Conservation (phyloP, 257 asterid species). For the Schizonepeta tenuifolia region DNA sequence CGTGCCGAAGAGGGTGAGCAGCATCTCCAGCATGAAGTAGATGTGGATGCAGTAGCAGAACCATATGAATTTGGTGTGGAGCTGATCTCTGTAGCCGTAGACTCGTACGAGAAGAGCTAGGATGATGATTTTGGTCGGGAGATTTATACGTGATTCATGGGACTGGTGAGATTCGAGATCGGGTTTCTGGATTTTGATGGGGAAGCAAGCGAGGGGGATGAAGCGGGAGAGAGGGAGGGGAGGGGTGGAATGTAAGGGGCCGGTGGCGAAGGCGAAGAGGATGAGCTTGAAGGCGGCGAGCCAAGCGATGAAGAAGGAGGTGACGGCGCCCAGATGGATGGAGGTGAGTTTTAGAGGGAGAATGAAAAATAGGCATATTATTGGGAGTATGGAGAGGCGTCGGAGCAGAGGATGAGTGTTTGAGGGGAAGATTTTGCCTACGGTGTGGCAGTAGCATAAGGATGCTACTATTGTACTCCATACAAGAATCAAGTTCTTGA, state of each 20-base stretch:
- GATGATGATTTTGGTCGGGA: constrained; percentile 32
- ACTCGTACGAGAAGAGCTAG: constrained; percentile 26
- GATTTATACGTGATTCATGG: constrained; percentile 24
- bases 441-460: constrained; percentile 49
- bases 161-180: not conserved
- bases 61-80: constrained; percentile 41
- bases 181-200: constrained; percentile 41
- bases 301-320: constrained; percentile 65
- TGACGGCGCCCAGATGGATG: constrained; percentile 49
- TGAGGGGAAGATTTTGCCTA: constrained; percentile 34
- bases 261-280: constrained; percentile 51
- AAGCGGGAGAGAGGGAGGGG: constrained; percentile 44
- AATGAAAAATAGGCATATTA: constrained; percentile 40
- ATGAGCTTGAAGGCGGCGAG: constrained; percentile 55
- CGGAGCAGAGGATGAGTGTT: not conserved
- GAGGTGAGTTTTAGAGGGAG: constrained; percentile 59
- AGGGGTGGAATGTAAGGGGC: constrained; percentile 47
- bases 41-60: constrained; percentile 48
- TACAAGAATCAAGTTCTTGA: constrained; percentile 47
- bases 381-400: constrained; percentile 45
- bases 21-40: constrained; percentile 45
- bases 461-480: constrained; percentile 48
- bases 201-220: constrained; percentile 59
- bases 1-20: constrained; percentile 38
- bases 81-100: constrained; percentile 26